These are phyloP conservation scores for Annulohypoxylon stygium DNA, from an alignment of 495 filamentous ascomycete species.

Conservation along the genomic window DNA sequence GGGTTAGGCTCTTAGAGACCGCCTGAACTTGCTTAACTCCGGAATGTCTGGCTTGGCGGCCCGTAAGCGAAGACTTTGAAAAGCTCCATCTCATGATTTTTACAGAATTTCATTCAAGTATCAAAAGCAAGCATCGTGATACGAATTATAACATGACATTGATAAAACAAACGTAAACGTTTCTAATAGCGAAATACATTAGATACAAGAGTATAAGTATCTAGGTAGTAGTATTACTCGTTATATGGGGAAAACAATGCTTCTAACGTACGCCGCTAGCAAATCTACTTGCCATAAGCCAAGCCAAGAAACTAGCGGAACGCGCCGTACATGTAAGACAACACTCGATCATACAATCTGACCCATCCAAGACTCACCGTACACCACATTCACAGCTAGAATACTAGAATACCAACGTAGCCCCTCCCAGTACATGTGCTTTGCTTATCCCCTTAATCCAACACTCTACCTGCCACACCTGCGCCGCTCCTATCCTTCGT, in stretches of 20 bases:
- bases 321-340: slow-evolving; percentile 27
- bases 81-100: background rate
- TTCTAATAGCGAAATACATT: slow-evolving; percentile 10
- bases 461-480: slow-evolving; percentile 77
- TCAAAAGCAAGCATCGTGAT: background rate
- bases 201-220: slow-evolving; percentile 19
- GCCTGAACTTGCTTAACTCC: slow-evolving; percentile 18
- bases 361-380: slow-evolving; percentile 34
- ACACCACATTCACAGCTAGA: slow-evolving; percentile 1
- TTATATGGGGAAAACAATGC: slow-evolving; percentile 24
- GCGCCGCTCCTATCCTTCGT: slow-evolving; percentile 86
- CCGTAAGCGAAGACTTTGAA: slow-evolving; percentile 13
- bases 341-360: slow-evolving; percentile 49
- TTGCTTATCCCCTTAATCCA: slow-evolving; percentile 51
- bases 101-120: background rate
- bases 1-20: slow-evolving; percentile 1
- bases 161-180: background rate
- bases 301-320: slow-evolving; percentile 20
- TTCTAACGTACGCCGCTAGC: slow-evolving; percentile 26
- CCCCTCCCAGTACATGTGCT: slow-evolving; percentile 5
- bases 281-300: slow-evolving; percentile 28
- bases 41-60: slow-evolving; percentile 21
- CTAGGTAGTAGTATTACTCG: slow-evolving; percentile 21
- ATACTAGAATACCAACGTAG: background rate
- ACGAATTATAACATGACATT: background rate